Evolutionary conservation across 441 rosid species (phyloP).

Genomic region (Gossypium davidsonii): DNA sequence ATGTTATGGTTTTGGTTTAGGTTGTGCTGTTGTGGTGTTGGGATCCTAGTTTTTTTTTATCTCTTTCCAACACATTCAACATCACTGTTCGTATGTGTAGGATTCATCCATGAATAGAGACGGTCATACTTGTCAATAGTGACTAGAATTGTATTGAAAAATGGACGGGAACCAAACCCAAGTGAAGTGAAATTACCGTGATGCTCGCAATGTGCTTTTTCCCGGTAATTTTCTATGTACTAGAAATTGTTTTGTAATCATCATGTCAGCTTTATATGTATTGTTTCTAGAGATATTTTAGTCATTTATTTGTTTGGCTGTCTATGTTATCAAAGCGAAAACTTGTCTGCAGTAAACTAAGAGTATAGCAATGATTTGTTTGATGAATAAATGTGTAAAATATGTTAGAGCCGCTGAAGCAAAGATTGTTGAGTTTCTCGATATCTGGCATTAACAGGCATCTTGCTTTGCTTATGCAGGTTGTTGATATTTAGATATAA

Average conservation of each 20-base stretch:
- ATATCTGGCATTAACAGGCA: conserved; percentile 18
- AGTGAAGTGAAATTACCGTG: not conserved
- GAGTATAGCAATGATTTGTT: not conserved
- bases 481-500: conserved; percentile 9
- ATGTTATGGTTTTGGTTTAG: not conserved
- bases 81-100: not conserved
- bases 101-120: not conserved
- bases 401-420: conserved; percentile 6
- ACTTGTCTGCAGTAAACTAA: not conserved
- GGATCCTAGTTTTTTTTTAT: no score
- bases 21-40: not conserved
- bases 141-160: not conserved
- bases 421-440: conserved; percentile 11
- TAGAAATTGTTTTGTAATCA: not conserved
- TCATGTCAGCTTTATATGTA: not conserved
- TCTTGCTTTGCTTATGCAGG: conserved; percentile 13
- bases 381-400: not conserved
- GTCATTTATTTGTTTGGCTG: not conserved
- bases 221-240: not conserved
- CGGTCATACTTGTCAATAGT: not conserved
- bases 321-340: not conserved
- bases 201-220: not conserved
- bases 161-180: not conserved
- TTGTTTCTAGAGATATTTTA: not conserved
- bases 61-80: not conserved